These are phyloP conservation scores for Euphorbia corollata DNA, from an alignment of 441 rosid genomes.

Conservation along the genomic window DNA sequence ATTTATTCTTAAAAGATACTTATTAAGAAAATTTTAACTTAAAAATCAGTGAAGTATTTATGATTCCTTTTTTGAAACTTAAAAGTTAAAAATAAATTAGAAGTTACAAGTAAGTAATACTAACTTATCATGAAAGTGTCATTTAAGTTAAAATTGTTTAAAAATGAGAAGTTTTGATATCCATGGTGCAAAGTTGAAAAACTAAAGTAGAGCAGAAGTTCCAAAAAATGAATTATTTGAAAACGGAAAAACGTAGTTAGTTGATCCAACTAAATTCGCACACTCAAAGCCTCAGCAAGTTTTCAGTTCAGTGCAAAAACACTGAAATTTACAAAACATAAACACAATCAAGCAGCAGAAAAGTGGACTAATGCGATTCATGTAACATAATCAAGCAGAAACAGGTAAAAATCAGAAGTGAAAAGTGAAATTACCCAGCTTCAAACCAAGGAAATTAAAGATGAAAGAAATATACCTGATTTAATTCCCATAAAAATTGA, in stretches of 20 bases:
- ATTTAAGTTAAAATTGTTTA: no score
- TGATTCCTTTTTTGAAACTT: no score
- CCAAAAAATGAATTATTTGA: neutral
- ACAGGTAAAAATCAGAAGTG: neutral
- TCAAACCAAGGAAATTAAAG: neutral
- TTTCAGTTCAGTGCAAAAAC: no score
- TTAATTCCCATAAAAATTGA: constrained; percentile 8
- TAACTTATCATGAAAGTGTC: no score
- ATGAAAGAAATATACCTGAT: neutral
- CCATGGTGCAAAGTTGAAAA: neutral
- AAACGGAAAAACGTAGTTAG: no score
- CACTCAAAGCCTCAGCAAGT: neutral
- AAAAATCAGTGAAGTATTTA: no score
- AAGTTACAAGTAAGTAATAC: no score
- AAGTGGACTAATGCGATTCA: neutral
- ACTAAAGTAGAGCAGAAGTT: neutral
- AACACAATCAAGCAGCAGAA: neutral
- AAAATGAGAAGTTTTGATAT: no score
- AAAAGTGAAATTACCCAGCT: neutral
- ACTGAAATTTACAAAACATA: neutral
- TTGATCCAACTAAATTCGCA: neutral
- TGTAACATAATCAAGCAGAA: constrained; percentile 1
- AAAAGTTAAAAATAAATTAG: no score
- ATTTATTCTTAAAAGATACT: no score
- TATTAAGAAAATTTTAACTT: no score